Evolutionary conservation across 2,329 filamentous ascomycete species (phyloP).

Genomic region (Cladosporium sp.): DNA sequence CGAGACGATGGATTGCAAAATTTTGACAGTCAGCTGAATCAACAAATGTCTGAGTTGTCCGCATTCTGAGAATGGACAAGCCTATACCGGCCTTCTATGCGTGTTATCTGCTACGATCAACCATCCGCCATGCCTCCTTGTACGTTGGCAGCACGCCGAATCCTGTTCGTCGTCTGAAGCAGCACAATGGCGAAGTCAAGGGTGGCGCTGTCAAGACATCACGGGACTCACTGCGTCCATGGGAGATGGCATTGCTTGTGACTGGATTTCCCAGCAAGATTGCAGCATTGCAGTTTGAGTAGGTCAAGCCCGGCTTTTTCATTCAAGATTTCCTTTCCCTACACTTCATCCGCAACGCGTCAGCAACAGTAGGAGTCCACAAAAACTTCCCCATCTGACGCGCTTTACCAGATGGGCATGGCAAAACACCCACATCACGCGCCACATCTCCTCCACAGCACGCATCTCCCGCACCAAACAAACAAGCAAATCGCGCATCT

Average conservation of each 20-base stretch:
- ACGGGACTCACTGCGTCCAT: slow-evolving; percentile 63
- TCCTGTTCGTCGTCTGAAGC: slow-evolving; percentile 73
- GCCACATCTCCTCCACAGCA: slow-evolving; percentile 64
- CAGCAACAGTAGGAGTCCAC: background rate
- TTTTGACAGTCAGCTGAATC: too few relatives aligned
- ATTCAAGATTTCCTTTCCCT: background rate
- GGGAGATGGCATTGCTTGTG: slow-evolving; percentile 84
- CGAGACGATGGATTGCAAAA: too few relatives aligned
- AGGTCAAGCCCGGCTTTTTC: slow-evolving; percentile 32
- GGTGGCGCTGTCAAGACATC: slow-evolving; percentile 78
- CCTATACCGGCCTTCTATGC: slow-evolving; percentile 83
- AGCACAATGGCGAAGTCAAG: slow-evolving; percentile 80
- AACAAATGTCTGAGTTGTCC: too few relatives aligned
- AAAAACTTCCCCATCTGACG: background rate
- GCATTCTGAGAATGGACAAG: slow-evolving; percentile 18
- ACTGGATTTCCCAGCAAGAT: slow-evolving; percentile 83
- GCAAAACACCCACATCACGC: slow-evolving; percentile 74
- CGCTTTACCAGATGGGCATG: slow-evolving; percentile 70
- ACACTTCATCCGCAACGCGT: background rate
- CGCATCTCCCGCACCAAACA: slow-evolving; percentile 48
- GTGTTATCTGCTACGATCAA: slow-evolving; percentile 86
- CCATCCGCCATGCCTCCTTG: slow-evolving; percentile 60
- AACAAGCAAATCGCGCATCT: slow-evolving; percentile 30
- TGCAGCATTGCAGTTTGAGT: slow-evolving; percentile 92
- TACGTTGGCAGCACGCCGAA: slow-evolving; percentile 94